phyloP scores from a whole-genome alignment of 306 rosid species.

The Castanea mollissima region DNA sequence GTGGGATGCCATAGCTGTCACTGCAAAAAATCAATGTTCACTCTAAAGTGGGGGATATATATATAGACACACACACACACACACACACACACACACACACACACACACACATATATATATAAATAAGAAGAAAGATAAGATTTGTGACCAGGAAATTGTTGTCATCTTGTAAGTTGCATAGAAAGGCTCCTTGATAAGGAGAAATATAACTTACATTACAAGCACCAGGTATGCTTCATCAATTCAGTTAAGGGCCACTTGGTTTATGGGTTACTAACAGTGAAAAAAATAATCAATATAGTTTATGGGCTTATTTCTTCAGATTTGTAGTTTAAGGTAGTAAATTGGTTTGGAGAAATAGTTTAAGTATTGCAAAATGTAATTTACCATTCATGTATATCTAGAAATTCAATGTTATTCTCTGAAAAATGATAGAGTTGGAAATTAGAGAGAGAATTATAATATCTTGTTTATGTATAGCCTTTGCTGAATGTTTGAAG shows the following conservation, averaged over 20 bases:
- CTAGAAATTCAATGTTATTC: not conserved
- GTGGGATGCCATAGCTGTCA: too few relatives aligned
- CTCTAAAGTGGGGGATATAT: too few relatives aligned
- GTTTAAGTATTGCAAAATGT: not conserved
- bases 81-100: too few relatives aligned
- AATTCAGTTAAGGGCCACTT: not conserved
- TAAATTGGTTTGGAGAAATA: not conserved
- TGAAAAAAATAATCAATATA: not conserved
- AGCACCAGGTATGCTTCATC: not conserved
- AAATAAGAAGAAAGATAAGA: too few relatives aligned
- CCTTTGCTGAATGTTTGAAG: constrained; percentile 16
- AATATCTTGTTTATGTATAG: not conserved
- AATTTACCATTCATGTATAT: not conserved
- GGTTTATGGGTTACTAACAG: not conserved
- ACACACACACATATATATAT: too few relatives aligned
- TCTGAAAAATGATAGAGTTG: not conserved
- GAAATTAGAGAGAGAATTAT: constrained; percentile 4
- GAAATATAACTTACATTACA: not conserved
- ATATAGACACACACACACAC: too few relatives aligned
- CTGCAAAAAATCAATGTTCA: too few relatives aligned
- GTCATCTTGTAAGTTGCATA: too few relatives aligned
- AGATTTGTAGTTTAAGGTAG: not conserved
- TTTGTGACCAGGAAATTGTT: too few relatives aligned
- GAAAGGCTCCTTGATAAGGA: not conserved
- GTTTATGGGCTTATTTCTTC: not conserved